Percentiles rank a stretch among this genome's conserved stretches.
These are phyloP conservation scores for Scutellaria galericulata DNA, from an alignment of 257 asterid species.

Conservation along the genomic window DNA sequence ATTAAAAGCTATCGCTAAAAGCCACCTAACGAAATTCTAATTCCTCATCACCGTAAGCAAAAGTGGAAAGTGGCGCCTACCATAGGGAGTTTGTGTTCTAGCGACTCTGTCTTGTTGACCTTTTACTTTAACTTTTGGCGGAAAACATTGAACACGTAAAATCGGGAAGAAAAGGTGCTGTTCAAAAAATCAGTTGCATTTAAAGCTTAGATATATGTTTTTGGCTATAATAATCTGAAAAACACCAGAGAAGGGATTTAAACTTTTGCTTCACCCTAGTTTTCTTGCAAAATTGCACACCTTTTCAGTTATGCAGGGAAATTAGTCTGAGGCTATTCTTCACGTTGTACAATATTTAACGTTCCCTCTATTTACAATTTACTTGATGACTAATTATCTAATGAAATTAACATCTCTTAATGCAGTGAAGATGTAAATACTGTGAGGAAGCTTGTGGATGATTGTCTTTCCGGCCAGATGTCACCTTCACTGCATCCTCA, in stretches of 20 bases:
- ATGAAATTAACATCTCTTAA: slow-evolving; percentile 13
- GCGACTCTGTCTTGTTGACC: slow-evolving; percentile 17
- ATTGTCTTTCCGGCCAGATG: slow-evolving; percentile 67
- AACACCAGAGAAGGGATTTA: slow-evolving; percentile 12
- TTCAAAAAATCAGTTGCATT: not conserved
- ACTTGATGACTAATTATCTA: slow-evolving; percentile 24
- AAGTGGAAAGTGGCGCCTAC: slow-evolving; percentile 30
- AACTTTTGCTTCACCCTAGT: slow-evolving; percentile 19
- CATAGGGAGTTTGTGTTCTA: not conserved
- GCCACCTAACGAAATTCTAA: no score
- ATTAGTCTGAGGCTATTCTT: not conserved
- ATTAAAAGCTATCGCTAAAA: no score
- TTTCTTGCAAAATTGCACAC: not conserved
- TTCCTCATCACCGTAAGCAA: slow-evolving; percentile 1
- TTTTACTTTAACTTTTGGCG: not conserved
- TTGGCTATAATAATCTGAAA: slow-evolving; percentile 10
- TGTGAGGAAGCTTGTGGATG: slow-evolving; percentile 92
- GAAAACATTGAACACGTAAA: not conserved
- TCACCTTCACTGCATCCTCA: slow-evolving; percentile 92
- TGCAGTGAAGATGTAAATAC: slow-evolving; percentile 92
- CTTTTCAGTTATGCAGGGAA: slow-evolving; percentile 5
- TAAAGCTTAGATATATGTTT: slow-evolving; percentile 3
- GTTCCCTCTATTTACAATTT: slow-evolving; percentile 20
- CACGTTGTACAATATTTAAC: not conserved
- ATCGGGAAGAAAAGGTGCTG: not conserved